Base-by-base conservation (phyloP, 768 basidiomycete genomes). In the Epithele typhae region DNA sequence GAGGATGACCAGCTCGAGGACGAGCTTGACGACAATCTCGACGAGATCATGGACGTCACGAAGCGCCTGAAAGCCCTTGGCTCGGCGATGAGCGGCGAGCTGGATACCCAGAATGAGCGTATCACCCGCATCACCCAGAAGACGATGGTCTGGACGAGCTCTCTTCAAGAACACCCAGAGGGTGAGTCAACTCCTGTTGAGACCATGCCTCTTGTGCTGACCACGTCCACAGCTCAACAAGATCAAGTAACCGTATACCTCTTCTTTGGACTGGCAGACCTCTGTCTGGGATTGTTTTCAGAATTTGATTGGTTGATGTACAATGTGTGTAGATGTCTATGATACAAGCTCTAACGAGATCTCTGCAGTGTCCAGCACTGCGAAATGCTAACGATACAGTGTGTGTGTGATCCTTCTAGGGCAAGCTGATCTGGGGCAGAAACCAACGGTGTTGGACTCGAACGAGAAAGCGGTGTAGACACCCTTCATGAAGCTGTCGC, bases 1-100 rank as follows among this genome's bases (percentile, higher is more conserved):
- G 90, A 87, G 5, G 95, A 99, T 59, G 93, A 98, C 56, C 92
- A 94, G 66, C 55, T 95, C 1, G 95, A 99, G 69, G 87, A 97
- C 57, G 93, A 98, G 67, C 59, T 99, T 30, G 95, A 97, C 58
- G 81, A 77, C 53, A 97, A 98, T 64, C 69, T 99, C 21, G 82
- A 89, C 61, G 92, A 95, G 65, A 87, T 95, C 48, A 70, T 78
- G 27, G 82, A 82, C 41, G 78, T 85, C 42, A 80, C 88, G 2
- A 87, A 83, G 68, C 73, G 81, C 37, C 73, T 96, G 50, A 90
- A 87, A 66, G 79, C 82, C 3, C 69, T 94, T 17, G 89, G 87
- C 5, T 74, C 74, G 51, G 82, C 87, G 4, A 92, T 91, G 84
- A 86, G 88, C 36, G 77, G 88, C 50, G 94, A 97, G 62, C 80